Evolutionary conservation across 345 rosid species (phyloP).

Genomic region (Draba incana): DNA sequence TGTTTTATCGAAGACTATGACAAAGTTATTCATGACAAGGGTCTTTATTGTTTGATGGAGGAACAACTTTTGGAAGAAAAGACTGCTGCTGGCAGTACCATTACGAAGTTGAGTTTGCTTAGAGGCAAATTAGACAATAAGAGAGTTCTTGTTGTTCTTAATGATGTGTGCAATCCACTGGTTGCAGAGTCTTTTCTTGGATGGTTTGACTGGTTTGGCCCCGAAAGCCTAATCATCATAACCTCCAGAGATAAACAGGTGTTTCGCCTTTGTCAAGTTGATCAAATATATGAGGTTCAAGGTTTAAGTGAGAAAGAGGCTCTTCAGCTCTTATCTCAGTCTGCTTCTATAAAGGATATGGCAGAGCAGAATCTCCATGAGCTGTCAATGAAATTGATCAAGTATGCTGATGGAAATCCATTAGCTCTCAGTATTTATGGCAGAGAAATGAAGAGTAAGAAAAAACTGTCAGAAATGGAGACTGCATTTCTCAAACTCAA

Average conservation of each 20-base stretch:
- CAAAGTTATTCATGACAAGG: constrained; percentile 1
- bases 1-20: constrained; percentile 9
- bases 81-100: background rate
- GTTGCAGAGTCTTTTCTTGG: constrained; percentile 19
- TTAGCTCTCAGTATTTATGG: constrained; percentile 32
- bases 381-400: background rate
- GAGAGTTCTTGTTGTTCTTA: constrained; percentile 35
- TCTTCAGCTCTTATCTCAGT: background rate
- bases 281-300: background rate
- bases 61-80: background rate
- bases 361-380: background rate
- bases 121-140: background rate
- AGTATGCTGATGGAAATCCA: constrained; percentile 38
- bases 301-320: constrained; percentile 14
- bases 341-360: background rate
- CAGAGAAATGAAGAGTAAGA: background rate
- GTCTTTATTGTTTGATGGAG: background rate
- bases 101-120: background rate
- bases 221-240: constrained; percentile 25
- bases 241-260: constrained; percentile 31
- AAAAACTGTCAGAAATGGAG: background rate
- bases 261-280: background rate
- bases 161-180: constrained; percentile 11
- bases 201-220: constrained; percentile 22
- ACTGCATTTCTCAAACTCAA: background rate